Conservation (phyloP, 83 land plant genomes). For the Isoetes engelmannii region DNA sequence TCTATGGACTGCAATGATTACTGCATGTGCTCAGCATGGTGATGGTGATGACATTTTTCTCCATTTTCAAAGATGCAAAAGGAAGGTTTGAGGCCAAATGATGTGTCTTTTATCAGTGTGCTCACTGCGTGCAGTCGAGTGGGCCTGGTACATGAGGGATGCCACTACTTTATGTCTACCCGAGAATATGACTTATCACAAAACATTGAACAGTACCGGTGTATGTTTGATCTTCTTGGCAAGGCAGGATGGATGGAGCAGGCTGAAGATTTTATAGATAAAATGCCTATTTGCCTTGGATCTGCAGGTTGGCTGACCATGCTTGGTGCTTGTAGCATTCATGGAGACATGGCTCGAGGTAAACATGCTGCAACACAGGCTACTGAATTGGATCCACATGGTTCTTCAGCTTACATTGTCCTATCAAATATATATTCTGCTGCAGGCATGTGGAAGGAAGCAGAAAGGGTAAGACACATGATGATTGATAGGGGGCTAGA, state of each 20-base stretch:
- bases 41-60: constrained; percentile 38
- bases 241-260: neutral
- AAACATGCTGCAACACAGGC: constrained; percentile 38
- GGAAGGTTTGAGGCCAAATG: constrained; percentile 40
- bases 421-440: constrained; percentile 55
- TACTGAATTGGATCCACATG: constrained; percentile 38
- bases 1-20: neutral
- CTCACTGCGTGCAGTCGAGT: constrained; percentile 13
- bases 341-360: constrained; percentile 32
- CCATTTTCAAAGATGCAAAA: constrained; percentile 39
- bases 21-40: constrained; percentile 45
- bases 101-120: constrained; percentile 53
- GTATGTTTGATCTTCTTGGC: constrained; percentile 35
- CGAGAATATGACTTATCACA: too few species aligned
- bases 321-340: constrained; percentile 50
- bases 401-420: constrained; percentile 50
- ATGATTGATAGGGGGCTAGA: constrained; percentile 47
- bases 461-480: constrained; percentile 39
- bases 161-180: too few species aligned
- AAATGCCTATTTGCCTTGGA: too few species aligned
- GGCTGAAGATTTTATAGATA: too few species aligned
- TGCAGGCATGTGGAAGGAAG: constrained; percentile 47
- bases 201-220: too few species aligned
- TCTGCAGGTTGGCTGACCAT: constrained; percentile 19
- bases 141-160: constrained; percentile 46